Evolutionary conservation across 441 rosid genomes (phyloP), one percentile per base, ranked within the genome.

Genomic region (Adansonia gregorii): DNA sequence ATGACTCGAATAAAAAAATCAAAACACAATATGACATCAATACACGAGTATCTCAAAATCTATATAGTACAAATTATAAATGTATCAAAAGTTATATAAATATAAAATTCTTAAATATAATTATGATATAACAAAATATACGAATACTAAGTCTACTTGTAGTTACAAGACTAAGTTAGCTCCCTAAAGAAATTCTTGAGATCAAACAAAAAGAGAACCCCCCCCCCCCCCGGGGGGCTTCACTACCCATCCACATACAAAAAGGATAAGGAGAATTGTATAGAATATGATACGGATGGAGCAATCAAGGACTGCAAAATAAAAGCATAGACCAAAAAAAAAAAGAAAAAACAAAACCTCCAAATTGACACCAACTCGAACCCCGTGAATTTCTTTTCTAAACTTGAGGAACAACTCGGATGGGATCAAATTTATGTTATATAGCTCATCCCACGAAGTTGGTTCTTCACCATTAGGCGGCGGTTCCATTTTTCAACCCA

Each of bases 361-460:
- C 67, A 95, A 82, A 88, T 95, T 94, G 85, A 93, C 87, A 80
- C 98, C 98, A 76, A 94, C 89, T 46, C 98, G 89, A 77, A 94
- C 78, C 10, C 97, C 98, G 81, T 94, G 89, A 69, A 91, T 82
- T 83, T 95, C 93, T 86, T 90, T 95, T 49, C 98, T 89, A 52
- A 95, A 90, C 86, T 94, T 95, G 76, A 94, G 78, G 88, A 91
- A 89, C 77, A 95, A 75, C 84, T 95, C 93, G 8, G 97, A 89
- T 8, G 99, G 98, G 67, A 94, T 82, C 76, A 94, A 83, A 80
- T 90, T 82, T 83, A 95, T 76, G 35, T 59, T 90, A 88, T 88
- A 95, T 65, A 85, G 93, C 73, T 95, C 98, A 22, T 91, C 98
- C 98, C 97, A 91, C 46, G 97, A 89, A 77, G 87, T 74, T 80